phyloP scores from a whole-genome alignment of 2,329 filamentous ascomycete genomes.

The Diaporthe sp. region DNA sequence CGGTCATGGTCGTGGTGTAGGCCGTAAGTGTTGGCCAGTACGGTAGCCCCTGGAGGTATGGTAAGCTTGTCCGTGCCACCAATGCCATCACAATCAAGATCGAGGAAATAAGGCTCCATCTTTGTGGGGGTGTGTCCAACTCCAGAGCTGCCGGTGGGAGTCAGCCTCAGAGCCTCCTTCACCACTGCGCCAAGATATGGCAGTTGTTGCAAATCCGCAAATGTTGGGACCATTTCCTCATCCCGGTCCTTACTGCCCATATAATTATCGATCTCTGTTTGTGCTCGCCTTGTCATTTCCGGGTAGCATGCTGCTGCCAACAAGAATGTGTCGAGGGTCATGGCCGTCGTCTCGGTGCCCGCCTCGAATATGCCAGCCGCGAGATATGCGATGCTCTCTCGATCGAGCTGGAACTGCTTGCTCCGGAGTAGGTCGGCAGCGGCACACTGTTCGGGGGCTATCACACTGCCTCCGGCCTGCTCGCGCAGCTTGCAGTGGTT shows the following conservation, averaged over 20 bases:
- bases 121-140: conserved; percentile 34
- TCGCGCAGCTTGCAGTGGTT: not conserved
- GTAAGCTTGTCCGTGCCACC: not conserved
- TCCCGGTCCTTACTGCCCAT: not conserved
- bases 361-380: conserved; percentile 40
- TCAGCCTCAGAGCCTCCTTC: conserved; percentile 37
- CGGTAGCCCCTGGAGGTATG: conserved; percentile 29
- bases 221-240: not conserved
- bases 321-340: conserved; percentile 39
- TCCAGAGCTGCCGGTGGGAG: conserved; percentile 38
- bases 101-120: not conserved
- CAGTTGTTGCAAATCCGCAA: conserved; percentile 35
- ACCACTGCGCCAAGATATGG: conserved; percentile 35
- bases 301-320: conserved; percentile 37
- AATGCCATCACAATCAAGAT: not conserved
- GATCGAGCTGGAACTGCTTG: not conserved
- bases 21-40: conserved; percentile 38
- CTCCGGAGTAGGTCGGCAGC: conserved; percentile 34
- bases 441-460: conserved; percentile 29
- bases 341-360: conserved; percentile 40
- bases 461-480: not conserved
- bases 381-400: conserved; percentile 35
- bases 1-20: conserved; percentile 33
- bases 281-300: conserved; percentile 6
- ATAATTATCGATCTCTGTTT: conserved; percentile 29